Evolutionary conservation across 176 grass and related monocot species (phyloP), one percentile per base, ranked within the genome.

Genomic region (Cenchrus purpureus): DNA sequence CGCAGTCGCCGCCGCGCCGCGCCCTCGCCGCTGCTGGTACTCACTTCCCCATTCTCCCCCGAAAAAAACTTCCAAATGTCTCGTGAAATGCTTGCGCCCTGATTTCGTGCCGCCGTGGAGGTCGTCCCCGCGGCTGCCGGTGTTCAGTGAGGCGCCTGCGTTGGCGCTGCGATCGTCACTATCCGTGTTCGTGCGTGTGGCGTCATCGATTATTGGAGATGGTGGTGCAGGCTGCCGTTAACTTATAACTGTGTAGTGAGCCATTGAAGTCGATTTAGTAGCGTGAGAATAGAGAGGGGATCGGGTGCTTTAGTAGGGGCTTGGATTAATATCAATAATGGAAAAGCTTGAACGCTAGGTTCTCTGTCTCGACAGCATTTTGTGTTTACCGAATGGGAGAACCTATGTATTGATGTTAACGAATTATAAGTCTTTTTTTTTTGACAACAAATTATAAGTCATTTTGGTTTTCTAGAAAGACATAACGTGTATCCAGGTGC

Each of bases 1-100:
- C 91, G 56, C 85, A 81, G 10, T 71, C 84, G 29, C 51, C 74
- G 22, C 46, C 57, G 46, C n/a, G 73, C 50, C 31, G 37, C 15
- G 61, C 10, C n/a, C 14, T 12, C 51, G 9, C 1, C 3, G 8
- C 62, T 15, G 79, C 22, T 29, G 79, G 79, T 87, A 82, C 19
- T 29, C 15, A 10, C 34, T 37, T 62, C n/a, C 45, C n/a, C 42
- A n/a, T 43, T 46, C 40, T 46, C 68, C 10, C 0, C 10, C 14
- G 25, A 19, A 44, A 65, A 64, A 25, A 25, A 25, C 22, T 9
- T n/a, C 16, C 10, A n/a, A 80, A 5, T 6, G n/a, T 8, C 37
- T 32, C 7, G 20, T 7, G 32, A 6, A 70, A 70, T 52, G 29
- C 42, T 19, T 9, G 20, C 13, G 13, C 42, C 28, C 73, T 20